Evolutionary conservation across 352 stramenopile genomes (phyloP), one percentile per base, ranked within the genome.

Genomic region (Pythium chondricola): DNA sequence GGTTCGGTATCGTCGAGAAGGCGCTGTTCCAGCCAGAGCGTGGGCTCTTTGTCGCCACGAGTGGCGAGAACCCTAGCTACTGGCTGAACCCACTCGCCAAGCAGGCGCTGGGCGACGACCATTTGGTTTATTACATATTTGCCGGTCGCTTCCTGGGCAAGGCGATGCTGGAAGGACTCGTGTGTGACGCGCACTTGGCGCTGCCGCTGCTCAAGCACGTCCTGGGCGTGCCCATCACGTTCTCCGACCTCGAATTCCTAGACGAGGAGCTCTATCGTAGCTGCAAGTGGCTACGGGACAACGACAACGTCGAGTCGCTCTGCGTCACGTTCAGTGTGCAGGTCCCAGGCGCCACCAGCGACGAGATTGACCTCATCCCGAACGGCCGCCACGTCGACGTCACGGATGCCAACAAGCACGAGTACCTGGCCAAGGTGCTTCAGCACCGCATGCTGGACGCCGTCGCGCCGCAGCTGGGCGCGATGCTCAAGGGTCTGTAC

Each of bases 321-420:
- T 79, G 67, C 29, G 41, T 91, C 41, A 88, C 74, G 9, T 91
- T 91, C 52, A 88, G 74, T 24, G 67, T 88, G 20, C 71, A 85
- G 64, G 31, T 25, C 3, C 47, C 46, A 14, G 52, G 66, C n/a
- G 63, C 77, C 43, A 72, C 75, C 30, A 65, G 64, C 27, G 56
- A 61, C 3, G 74, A 84, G 41, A 74, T 99, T 17, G 88, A 98
- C 30, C 67, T 99, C 9, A 91, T 97, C 30, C 65, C 85, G 16
- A 78, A 80, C 32, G 96, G 95, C 3, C 68, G 71, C 8, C 69
- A 96, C 48, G 82, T 98, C 32, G 75, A 96, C 36, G 90, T 99
- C 4, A 98, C 85, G 5, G 95, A 98, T 44, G 91, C 97, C 14
- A 99, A 98, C 81, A 92, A 98, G 52, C 74, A 93, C 11, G 88